Evolutionary conservation across 208 protist species (phyloP), one percentile per base, ranked within the genome.

Genomic region (Strigomonas galati): DNA sequence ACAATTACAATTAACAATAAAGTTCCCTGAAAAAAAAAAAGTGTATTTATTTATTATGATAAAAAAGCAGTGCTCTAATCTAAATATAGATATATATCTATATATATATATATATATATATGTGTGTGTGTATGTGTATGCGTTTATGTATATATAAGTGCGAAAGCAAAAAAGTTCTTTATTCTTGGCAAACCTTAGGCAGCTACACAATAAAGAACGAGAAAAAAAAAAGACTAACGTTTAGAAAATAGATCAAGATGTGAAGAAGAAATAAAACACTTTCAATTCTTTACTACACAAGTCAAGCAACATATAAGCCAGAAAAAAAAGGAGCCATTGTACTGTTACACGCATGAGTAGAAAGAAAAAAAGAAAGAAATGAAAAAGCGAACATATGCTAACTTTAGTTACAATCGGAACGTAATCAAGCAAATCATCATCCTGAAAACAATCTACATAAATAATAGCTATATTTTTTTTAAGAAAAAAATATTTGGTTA

Each of bases 21-120:
- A 19, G 0, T 24, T 19, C 6, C 17, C 3, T 40, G 40, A 1
- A 43, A 35, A 55, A 55, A 55, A 55, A 35, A 65, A 55, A 65
- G 12, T 55, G 53, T 24, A 30, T 53, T 5, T 40, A 49, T 26
- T 10, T 10, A 67, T 35, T 1, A 27, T 61, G 31, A 66, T 48
- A 58, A 58, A 68, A 44, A 53, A 53, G 23, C n/a, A 53, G 48
- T 27, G 15, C 17, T 27, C 17, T 53, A 53, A 53, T 53, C n/a
- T 7, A 6, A 26, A 53, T 21, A 53, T 9, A 26, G 15, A 26
- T 9, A 26, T 26, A 10, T 40, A 10, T 14, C 35, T 10, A 40
- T 4, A 40, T 10, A 40, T 48, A 48, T n/a, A 48, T n/a, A 48
- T 48, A 48, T 48, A 17, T 48, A 48, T 48, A 48, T 48, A 28